A percentile compares a stretch with the other conserved stretches of the same genome.
phyloP scores from a whole-genome alignment of 495 filamentous ascomycete genomes.

The Daldinia loculata region DNA sequence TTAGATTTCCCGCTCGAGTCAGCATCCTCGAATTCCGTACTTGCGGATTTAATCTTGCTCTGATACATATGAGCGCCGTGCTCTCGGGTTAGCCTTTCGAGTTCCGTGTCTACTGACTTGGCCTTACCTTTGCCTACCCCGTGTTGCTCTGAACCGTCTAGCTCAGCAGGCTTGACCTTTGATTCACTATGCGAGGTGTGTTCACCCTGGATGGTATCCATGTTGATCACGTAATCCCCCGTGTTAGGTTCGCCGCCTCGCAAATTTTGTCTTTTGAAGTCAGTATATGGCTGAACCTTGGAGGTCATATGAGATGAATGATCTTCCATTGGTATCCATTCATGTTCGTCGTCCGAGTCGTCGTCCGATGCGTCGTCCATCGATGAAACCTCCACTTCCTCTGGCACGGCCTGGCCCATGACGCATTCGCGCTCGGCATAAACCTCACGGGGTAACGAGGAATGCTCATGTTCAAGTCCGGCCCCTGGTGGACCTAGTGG shows the following conservation, averaged over 20 bases:
- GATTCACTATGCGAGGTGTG: slow-evolving; percentile 16
- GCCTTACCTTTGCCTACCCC: slow-evolving; percentile 29
- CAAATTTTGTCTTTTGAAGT: slow-evolving; percentile 11
- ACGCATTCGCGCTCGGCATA: slow-evolving; percentile 44
- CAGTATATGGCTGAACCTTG: slow-evolving; percentile 28
- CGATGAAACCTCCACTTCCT: slow-evolving; percentile 36
- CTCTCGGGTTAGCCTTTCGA: background rate
- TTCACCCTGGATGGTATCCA: slow-evolving; percentile 19
- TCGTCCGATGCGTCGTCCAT: slow-evolving; percentile 22
- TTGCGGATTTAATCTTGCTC: slow-evolving; percentile 28
- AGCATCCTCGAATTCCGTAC: slow-evolving; percentile 37
- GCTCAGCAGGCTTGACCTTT: slow-evolving; percentile 21
- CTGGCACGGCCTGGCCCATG: slow-evolving; percentile 48
- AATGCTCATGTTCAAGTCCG: slow-evolving; percentile 33
- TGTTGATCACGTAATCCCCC: slow-evolving; percentile 38
- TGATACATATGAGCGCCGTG: slow-evolving; percentile 20
- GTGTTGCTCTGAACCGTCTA: slow-evolving; percentile 19
- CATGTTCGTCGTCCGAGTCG: slow-evolving; percentile 26
- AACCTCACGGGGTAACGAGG: slow-evolving; percentile 28
- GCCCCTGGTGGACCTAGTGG: slow-evolving; percentile 37
- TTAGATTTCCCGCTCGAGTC: slow-evolving; percentile 20
- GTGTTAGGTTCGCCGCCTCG: background rate
- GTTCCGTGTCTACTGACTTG: slow-evolving; percentile 13
- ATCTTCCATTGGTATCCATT: slow-evolving; percentile 22
- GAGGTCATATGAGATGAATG: slow-evolving; percentile 40